A percentile compares a stretch with the other conserved stretches of the same genome.
These are phyloP conservation scores for Aspergillus bertholletiae DNA, from an alignment of 495 filamentous ascomycete genomes.

Conservation along the genomic window DNA sequence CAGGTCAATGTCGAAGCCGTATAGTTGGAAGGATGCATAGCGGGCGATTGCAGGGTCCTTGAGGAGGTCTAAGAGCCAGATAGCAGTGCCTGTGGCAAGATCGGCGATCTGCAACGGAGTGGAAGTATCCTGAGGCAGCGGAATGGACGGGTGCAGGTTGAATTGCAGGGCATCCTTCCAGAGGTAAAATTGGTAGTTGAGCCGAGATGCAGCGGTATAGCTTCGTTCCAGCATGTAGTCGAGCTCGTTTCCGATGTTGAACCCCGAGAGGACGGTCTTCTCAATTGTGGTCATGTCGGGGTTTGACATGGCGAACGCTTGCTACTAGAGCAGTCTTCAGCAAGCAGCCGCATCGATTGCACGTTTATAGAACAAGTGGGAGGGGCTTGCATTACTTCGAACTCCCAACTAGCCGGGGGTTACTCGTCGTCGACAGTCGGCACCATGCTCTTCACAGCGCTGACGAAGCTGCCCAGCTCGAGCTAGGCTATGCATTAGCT, in stretches of 20 bases:
- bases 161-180: conserved; percentile 21
- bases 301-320: background rate
- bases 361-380: too few relatives aligned
- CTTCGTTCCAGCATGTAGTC: conserved; percentile 17
- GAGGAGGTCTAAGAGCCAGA: conserved; percentile 26
- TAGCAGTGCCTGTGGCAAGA: conserved; percentile 17
- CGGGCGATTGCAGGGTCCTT: background rate
- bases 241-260: conserved; percentile 8
- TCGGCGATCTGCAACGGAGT: conserved; percentile 10
- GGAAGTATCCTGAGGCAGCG: background rate
- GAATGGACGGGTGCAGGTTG: conserved; percentile 16
- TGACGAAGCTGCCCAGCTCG: too few relatives aligned
- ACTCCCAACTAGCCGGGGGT: too few relatives aligned
- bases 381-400: too few relatives aligned
- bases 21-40: conserved; percentile 5
- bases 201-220: conserved; percentile 9
- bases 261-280: background rate
- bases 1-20: conserved; percentile 22
- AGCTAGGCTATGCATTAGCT: too few relatives aligned
- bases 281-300: background rate
- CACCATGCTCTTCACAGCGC: too few relatives aligned
- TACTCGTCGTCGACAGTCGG: too few relatives aligned
- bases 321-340: too few relatives aligned
- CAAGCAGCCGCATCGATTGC: too few relatives aligned
- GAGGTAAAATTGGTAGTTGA: conserved; percentile 24